phyloP scores from a whole-genome alignment of 495 filamentous ascomycete genomes.

The Jackrogersella multiformis region DNA sequence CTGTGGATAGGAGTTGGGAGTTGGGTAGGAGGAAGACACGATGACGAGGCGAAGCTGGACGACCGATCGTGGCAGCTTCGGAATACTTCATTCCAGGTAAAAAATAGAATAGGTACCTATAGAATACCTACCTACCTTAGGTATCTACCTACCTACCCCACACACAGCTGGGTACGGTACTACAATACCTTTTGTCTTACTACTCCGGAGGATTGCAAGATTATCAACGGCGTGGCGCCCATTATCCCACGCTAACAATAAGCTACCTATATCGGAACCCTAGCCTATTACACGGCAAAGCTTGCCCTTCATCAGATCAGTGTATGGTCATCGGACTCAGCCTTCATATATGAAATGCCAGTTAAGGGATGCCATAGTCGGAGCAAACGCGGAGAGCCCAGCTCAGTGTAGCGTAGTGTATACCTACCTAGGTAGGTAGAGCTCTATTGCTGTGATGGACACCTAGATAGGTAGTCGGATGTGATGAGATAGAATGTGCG shows the following conservation, averaged over 20 bases:
- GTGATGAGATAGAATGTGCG: constrained; percentile 18
- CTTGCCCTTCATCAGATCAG: constrained; percentile 24
- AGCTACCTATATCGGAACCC: constrained; percentile 28
- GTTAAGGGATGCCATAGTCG: constrained; percentile 2
- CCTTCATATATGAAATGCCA: constrained; percentile 5
- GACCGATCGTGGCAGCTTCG: constrained; percentile 27
- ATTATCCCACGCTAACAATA: constrained; percentile 33
- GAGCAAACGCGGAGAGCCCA: constrained; percentile 23
- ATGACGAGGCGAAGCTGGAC: constrained; percentile 5
- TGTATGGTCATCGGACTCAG: constrained; percentile 28
- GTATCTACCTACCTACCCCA: too few relatives aligned
- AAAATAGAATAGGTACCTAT: constrained; percentile 21
- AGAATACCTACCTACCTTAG: too few relatives aligned
- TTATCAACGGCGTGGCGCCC: constrained; percentile 34
- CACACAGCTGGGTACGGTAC: constrained; percentile 16
- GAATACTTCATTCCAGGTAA: constrained; percentile 12
- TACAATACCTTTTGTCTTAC: not conserved
- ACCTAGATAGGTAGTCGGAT: not conserved
- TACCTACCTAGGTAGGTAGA: not conserved
- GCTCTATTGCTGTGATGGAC: too few relatives aligned
- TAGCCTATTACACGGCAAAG: constrained; percentile 25
- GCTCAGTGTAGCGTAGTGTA: constrained; percentile 1
- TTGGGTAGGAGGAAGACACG: not conserved
- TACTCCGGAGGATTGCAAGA: not conserved
- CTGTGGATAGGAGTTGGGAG: constrained; percentile 23